Evolutionary conservation across 495 filamentous ascomycete species (phyloP), one percentile per base, ranked within the genome.

Genomic region (Penicillium bovifimosum): DNA sequence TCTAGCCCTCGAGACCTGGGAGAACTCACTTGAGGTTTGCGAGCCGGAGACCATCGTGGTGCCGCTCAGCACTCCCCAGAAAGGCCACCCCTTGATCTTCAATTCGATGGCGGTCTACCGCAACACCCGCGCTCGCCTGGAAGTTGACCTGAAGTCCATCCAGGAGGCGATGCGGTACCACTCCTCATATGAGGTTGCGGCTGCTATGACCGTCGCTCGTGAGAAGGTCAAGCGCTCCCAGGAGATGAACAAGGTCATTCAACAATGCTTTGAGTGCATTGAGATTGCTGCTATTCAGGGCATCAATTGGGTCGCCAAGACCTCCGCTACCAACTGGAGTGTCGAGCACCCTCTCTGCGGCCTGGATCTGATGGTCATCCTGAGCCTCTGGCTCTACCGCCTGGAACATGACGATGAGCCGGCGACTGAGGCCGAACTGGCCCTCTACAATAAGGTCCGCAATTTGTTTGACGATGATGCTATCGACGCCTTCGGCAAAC

Each of bases 321-420:
- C 91, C 18, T 95, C 90, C 47, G 90, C 93, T 42, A 95, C 93
- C 46, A 97, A 98, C 76, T 98, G 93, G 93, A 98, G 93, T 73
- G 86, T 97, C 41, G 93, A 98, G 76, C 93, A 98, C 67, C 93
- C 95, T 28, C 84, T 98, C 34, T 96, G 91, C 65, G 95, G 91
- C 57, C 80, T 98, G 73, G 93, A 98, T 70, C 80, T 98, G 63
- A 96, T 98, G 86, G 92, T 98, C 74, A 96, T 96, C 60, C 88
- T 98, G 62, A 96, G 87, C 66, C 77, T 98, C 59, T 98, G 93
- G 93, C 84, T 98, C 63, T 96, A 95, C 76, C 88, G 89, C 72
- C 85, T 98, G 76, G 93, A 98, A 88, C 90, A 96, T 77, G 93
- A 98, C 79, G 89, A 95, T 59, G 95, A 97, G 74, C 84, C 86